Base-by-base conservation (phyloP, 2,329 filamentous ascomycete species). In the Penicillium sumatraense region DNA sequence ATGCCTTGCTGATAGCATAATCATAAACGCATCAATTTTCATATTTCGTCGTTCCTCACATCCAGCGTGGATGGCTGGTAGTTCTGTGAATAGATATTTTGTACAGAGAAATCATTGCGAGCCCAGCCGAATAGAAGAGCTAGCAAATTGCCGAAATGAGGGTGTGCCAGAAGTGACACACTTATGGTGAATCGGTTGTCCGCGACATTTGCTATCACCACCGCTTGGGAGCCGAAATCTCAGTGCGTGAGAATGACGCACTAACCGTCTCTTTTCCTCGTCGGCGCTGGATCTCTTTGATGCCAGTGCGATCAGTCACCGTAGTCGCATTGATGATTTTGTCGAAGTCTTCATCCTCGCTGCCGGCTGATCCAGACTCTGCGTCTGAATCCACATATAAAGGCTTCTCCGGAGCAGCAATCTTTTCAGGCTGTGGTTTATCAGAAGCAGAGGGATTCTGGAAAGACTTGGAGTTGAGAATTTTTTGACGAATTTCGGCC, bases 381-480 rank as follows among this genome's bases (percentile, higher is more conserved):
- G 83, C 83, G 50, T 90, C 86, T 0, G 86, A 85, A 53, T 90
- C 88, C 1, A 83, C 80, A 9, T 70, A 65, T 29, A 81, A 26
- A 18, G 40, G 66, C 14, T 74, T 75, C 54, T 84, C 81, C 1
- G 86, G 85, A 31, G 83, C 80, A 8, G 84, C 73, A 57, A 91
- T 87, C n/a, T 81, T 85, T 65, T 87, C 82, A 0, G 83, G 85
- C 27, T 71, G 68, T 54, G 83, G 82, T 62, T 87, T 87, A 59
- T 76, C 57, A 9, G 82, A 76, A 21, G 63, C 58, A 16, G 67
- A 63, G 14, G 74, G 71, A 61, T 90, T 90, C 38, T 89, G 79
- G 68, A 99, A 99, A 0, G 92, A 86, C 70, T 93, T 97, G 6
- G 93, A 96, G 6, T 89, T 89, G 2, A 99, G 83, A n/a, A 98